These are phyloP conservation scores for Eucalyptus decipiens DNA, from an alignment of 345 rosid genomes.

Conservation along the genomic window DNA sequence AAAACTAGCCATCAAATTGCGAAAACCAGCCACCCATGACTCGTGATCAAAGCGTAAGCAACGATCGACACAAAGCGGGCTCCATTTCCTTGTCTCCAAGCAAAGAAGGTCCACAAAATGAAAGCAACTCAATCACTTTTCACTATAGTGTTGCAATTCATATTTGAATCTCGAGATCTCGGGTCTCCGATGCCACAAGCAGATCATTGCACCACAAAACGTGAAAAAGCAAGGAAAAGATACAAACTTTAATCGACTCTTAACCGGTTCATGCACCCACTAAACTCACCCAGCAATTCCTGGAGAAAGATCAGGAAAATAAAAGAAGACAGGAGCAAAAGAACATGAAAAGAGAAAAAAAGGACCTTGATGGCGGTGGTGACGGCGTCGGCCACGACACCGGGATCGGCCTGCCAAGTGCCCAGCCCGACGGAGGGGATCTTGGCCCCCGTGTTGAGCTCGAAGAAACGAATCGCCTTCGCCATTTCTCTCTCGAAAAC, in stretches of 20 bases:
- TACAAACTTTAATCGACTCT: not conserved
- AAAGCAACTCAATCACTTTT: not conserved
- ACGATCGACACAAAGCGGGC: not conserved
- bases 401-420: slow-evolving; percentile 19
- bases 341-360: not conserved
- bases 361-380: slow-evolving; percentile 16
- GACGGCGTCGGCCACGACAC: slow-evolving; percentile 6
- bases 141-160: not conserved
- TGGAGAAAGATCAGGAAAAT: not conserved
- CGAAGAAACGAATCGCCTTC: slow-evolving; percentile 21
- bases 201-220: not conserved
- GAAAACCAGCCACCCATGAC: not conserved
- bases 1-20: not conserved
- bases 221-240: not conserved
- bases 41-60: not conserved
- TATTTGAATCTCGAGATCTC: not conserved
- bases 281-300: not conserved
- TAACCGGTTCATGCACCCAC: not conserved
- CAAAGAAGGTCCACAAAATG: not conserved
- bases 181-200: not conserved
- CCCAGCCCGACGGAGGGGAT: slow-evolving; percentile 45
- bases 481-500: not conserved
- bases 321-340: not conserved
- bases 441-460: slow-evolving; percentile 33
- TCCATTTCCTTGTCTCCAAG: not conserved